Evolutionary conservation across 129 eudicot species (phyloP).

Genomic region (Chrysanthemum lavandulifolium): DNA sequence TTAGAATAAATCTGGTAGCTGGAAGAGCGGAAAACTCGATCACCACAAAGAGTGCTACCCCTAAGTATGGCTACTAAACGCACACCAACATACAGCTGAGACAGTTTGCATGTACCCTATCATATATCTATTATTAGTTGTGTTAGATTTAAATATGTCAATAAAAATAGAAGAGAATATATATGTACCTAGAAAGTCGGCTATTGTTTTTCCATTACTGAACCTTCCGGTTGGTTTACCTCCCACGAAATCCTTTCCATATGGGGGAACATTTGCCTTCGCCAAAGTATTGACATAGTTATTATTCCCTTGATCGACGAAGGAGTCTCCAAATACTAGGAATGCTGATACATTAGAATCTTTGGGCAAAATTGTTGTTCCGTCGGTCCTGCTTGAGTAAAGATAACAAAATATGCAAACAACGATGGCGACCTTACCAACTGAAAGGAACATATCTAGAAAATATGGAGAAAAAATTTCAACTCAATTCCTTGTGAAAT

Average conservation of each 20-base stretch:
- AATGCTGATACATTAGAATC: conserved; percentile 41
- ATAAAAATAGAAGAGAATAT: neutral
- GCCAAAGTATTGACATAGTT: conserved; percentile 34
- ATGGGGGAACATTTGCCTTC: conserved; percentile 56
- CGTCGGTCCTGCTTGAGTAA: neutral
- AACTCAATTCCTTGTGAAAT: no score
- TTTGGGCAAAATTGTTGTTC: conserved; percentile 17
- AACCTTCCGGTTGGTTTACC: conserved; percentile 61
- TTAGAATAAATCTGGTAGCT: no score
- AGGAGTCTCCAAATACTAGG: conserved; percentile 55
- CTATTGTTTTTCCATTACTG: conserved; percentile 53
- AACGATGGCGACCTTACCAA: no score
- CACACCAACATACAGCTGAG: no score
- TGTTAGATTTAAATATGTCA: no score
- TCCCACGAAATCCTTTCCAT: conserved; percentile 54
- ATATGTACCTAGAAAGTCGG: conserved; percentile 43
- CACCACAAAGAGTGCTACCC: no score
- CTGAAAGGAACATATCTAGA: no score
- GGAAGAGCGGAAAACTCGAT: no score
- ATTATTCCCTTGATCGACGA: conserved; percentile 63
- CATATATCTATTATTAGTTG: no score
- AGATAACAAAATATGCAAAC: neutral
- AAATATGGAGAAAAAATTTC: no score
- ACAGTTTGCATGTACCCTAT: no score
- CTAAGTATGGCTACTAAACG: no score